Conservation (phyloP, 306 rosid genomes). For the Canavalia gladiata region DNA sequence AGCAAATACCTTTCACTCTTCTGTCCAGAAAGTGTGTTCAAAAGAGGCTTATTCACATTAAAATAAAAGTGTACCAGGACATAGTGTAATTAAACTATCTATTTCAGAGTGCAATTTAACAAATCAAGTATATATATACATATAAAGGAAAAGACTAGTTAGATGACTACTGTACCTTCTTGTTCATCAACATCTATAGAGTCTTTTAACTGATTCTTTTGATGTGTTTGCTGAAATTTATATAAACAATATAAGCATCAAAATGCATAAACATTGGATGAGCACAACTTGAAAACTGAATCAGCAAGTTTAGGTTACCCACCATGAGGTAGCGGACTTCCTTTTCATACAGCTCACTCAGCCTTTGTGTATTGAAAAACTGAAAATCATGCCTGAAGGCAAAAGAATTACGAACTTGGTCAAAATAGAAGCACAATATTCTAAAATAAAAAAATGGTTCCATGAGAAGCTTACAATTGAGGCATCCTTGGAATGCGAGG, state of each 20-base stretch:
- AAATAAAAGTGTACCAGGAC: neutral
- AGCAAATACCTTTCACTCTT: neutral
- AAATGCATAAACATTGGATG: constrained; percentile 8
- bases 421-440: neutral
- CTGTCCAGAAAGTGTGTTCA: neutral
- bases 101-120: neutral
- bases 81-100: too few species aligned
- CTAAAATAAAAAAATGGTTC: constrained; percentile 20
- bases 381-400: constrained; percentile 90
- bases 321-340: constrained; percentile 99
- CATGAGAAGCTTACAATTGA: constrained; percentile 76
- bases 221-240: constrained; percentile 88
- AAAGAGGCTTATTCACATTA: neutral
- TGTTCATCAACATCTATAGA: constrained; percentile 94
- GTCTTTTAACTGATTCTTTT: constrained; percentile 96
- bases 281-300: constrained; percentile 29
- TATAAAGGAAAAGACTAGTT: neutral
- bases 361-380: constrained; percentile 92
- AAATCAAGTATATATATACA: constrained; percentile 13
- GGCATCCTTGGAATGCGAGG: constrained; percentile 99
- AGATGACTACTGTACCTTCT: constrained; percentile 67
- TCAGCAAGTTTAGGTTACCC: constrained; percentile 50
- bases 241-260: constrained; percentile 38
- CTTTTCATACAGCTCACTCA: constrained; percentile 95
- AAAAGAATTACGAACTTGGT: constrained; percentile 33